These are phyloP conservation scores for Botrytis cinerea DNA, from an alignment of 2,329 filamentous ascomycete genomes.

Conservation along the genomic window DNA sequence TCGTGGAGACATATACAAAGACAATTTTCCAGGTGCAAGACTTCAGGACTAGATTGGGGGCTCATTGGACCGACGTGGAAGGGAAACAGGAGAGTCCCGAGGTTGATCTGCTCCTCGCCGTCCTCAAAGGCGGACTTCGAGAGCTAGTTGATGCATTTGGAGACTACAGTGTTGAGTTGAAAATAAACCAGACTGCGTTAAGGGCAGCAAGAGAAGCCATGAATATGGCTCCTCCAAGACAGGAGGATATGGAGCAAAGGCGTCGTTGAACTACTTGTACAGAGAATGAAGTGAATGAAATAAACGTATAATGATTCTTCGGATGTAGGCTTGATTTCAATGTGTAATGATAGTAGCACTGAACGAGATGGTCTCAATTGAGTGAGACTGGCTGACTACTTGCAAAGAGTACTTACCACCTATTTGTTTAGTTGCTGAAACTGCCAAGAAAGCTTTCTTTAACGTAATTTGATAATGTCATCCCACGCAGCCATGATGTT, in stretches of 20 bases:
- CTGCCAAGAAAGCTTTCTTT: constrained; percentile 1
- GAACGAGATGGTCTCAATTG: background rate
- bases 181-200: constrained; percentile 70
- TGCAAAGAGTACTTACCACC: background rate
- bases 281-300: constrained; percentile 13
- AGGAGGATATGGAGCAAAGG: constrained; percentile 17
- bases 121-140: constrained; percentile 64
- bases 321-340: background rate
- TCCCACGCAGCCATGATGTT: background rate
- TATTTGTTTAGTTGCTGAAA: background rate
- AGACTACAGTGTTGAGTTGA: constrained; percentile 69
- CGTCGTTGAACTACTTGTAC: constrained; percentile 11
- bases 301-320: constrained; percentile 6
- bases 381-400: background rate
- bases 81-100: constrained; percentile 57
- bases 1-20: constrained; percentile 71
- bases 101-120: constrained; percentile 68
- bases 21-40: constrained; percentile 69
- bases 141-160: constrained; percentile 72
- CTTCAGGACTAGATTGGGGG: constrained; percentile 59
- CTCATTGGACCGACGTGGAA: constrained; percentile 79
- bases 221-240: constrained; percentile 9
- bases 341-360: background rate
- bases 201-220: constrained; percentile 68
- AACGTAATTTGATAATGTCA: background rate